Conservation (phyloP, 768 basidiomycete species). For the Podaxis sp. region DNA sequence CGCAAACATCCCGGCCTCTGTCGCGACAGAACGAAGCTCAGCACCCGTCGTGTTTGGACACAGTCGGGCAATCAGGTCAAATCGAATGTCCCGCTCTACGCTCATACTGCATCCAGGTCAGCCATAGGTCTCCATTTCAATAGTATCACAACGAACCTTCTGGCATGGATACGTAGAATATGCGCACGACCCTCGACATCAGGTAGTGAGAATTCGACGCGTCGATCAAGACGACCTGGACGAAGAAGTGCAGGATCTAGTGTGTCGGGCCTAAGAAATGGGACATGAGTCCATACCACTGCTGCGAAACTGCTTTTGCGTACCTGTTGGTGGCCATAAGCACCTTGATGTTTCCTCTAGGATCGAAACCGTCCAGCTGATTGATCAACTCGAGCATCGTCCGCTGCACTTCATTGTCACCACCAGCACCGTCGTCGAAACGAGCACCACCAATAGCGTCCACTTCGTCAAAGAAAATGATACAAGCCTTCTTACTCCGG, state of each 20-base stretch:
- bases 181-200: slow-evolving; percentile 96
- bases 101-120: slow-evolving; percentile 70
- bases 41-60: slow-evolving; percentile 99
- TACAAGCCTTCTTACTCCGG: slow-evolving; percentile 96
- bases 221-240: slow-evolving; percentile 93
- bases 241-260: slow-evolving; percentile 95
- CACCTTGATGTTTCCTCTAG: slow-evolving; percentile 99
- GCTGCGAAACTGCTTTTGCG: slow-evolving; percentile 22
- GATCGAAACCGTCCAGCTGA: slow-evolving; percentile 97
- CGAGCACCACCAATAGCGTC: slow-evolving; percentile 98
- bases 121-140: background rate
- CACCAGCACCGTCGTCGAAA: slow-evolving; percentile 97
- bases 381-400: slow-evolving; percentile 99
- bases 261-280: slow-evolving; percentile 79
- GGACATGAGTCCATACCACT: background rate
- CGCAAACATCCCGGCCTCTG: slow-evolving; percentile 99
- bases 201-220: slow-evolving; percentile 95
- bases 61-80: slow-evolving; percentile 93
- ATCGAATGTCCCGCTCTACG: slow-evolving; percentile 94
- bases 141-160: slow-evolving; percentile 58
- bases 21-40: slow-evolving; percentile 95
- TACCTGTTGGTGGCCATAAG: slow-evolving; percentile 98
- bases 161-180: slow-evolving; percentile 94
- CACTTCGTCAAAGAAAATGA: slow-evolving; percentile 99
- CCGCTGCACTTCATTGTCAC: slow-evolving; percentile 98